Conservation (phyloP, 116 monocot genomes). For the Cymodocea nodosa region DNA sequence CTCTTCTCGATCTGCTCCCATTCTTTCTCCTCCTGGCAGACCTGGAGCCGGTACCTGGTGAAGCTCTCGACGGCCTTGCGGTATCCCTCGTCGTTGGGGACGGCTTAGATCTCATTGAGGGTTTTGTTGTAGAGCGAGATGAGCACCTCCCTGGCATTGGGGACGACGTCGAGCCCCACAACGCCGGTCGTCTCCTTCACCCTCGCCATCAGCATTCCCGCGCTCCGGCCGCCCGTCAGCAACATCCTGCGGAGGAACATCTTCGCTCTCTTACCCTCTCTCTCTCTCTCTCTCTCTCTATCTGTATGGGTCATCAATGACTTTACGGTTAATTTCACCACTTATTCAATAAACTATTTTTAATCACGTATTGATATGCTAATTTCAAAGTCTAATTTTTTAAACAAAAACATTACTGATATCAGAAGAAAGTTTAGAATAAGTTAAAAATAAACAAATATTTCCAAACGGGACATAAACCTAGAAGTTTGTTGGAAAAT, state of each 20-base stretch:
- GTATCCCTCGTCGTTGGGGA: conserved; percentile 80
- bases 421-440: too few relatives aligned
- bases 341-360: too few relatives aligned
- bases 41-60: conserved; percentile 57
- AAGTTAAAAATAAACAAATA: too few relatives aligned
- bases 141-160: conserved; percentile 81
- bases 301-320: too few relatives aligned
- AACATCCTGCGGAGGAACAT: conserved; percentile 22
- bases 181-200: conserved; percentile 92
- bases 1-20: conserved; percentile 80
- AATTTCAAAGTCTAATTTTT: too few relatives aligned
- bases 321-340: too few relatives aligned
- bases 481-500: too few relatives aligned
- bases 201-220: conserved; percentile 28
- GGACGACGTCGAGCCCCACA: conserved; percentile 86
- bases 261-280: too few relatives aligned
- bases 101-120: conserved; percentile 71
- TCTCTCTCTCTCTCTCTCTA: too few relatives aligned
- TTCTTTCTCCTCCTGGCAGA: conserved; percentile 76
- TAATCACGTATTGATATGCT: too few relatives aligned
- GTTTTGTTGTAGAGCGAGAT: conserved; percentile 66
- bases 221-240: conserved; percentile 27
- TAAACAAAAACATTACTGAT: too few relatives aligned
- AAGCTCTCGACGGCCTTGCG: conserved; percentile 90
- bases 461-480: too few relatives aligned